Evolutionary conservation across 257 asterid genomes (phyloP), one percentile per base, ranked within the genome.

Genomic region (Verbena officinalis): DNA sequence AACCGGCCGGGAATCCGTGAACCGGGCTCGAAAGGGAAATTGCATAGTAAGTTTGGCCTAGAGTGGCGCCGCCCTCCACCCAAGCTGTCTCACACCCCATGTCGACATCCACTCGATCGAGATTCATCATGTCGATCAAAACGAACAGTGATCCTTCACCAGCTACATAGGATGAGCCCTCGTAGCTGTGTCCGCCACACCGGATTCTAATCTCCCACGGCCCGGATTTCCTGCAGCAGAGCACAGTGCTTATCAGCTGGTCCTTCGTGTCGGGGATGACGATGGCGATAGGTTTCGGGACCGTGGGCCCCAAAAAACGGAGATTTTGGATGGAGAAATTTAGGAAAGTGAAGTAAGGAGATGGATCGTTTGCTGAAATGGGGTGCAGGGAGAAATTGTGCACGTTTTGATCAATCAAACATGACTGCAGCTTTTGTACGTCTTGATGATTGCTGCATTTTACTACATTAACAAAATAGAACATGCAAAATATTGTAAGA

Each of bases 101-200:
- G 46, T 86, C 87, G 22, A 89, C 74, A 0, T 78, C 72, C 22
- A 86, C 81, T 0, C 60, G 30, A 16, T 79, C 62, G 14, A 89
- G 58, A 20, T 68, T 81, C 85, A 84, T 83, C 78, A 86, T 64
- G 55, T 89, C 96, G 24, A 89, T 80, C 54, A 89, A 23, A 21
- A 84, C 87, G 15, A 89, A 89, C 0, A 77, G 69, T 8, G 64
- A 22, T 12, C 88, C 95, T 14, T 80, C 83, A 0, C 27, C 34
- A 9, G 83, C 67, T 7, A 76, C 56, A 0, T 86, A 86, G 0
- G 95, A 89, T 33, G 86, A 69, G 17, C 95, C 96, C 78, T 89
- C 95, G 4, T 89, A 89, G 70, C 95, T 86, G 21, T 86, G 96
- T 3, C 96, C 96, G 1, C 96, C 95, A n/a, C 84, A 69, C 81